Evolutionary conservation across 2,329 filamentous ascomycete species (phyloP), one percentile per base, ranked within the genome.

Genomic region (Periconia sp.): DNA sequence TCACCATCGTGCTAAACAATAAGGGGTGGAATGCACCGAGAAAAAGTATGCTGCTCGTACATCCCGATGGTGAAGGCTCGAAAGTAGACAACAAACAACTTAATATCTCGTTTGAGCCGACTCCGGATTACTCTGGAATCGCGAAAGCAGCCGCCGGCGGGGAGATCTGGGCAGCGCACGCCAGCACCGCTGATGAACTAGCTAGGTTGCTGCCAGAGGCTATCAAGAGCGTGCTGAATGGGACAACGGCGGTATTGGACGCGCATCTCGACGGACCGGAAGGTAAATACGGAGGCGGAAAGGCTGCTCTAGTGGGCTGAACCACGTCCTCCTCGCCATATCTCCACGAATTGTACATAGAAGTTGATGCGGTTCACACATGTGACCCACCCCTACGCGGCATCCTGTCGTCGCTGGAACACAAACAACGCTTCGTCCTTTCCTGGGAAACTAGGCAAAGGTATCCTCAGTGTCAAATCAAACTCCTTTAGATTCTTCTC

Each of bases 361-460:
- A 27, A 27, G 8, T 27, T 5, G 23, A 27, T 27, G 23, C 23
- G 3, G 23, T 27, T 27, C 3, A 27, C 23, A 27, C 23, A 3
- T 27, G 8, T 27, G 8, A 27, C 23, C 8, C 23, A 27, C 23
- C 8, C 23, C 8, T 27, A 27, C 23, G 23, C 23, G 5, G 23
- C 23, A 27, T 27, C 8, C 23, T 8, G 23, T 37, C 33, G 33
- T 37, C 71, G 72, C 61, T 74, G 68, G 50, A 88, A 91, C 18
- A 90, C 80, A 71, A 86, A 91, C 51, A 91, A 65, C 0, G 85
- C 88, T 73, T 92, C 88, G 62, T 92, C 89, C 70, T 91, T 91
- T 27, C 86, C 88, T 2, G 87, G 84, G 72, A 91, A 91, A 69
- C 86, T 90, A 19, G 88, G 88, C 65, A 92, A 69, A 3, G 88